Evolutionary conservation across 352 stramenopile genomes (phyloP).

Genomic region (Aphanomyces invadans): DNA sequence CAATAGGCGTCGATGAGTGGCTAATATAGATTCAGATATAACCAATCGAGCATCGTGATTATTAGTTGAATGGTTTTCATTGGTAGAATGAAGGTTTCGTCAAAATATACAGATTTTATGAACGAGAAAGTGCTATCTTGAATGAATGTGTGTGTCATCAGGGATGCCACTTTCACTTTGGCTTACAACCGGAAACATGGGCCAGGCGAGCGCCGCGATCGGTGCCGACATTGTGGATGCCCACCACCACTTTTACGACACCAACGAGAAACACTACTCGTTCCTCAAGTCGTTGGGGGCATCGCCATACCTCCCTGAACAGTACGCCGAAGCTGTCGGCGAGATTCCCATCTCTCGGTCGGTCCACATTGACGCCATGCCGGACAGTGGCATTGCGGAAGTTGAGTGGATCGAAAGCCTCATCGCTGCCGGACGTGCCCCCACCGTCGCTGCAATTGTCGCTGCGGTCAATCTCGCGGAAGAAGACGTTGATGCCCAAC

Average conservation of each 20-base stretch:
- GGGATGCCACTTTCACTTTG: too few species aligned
- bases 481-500: conserved; percentile 30
- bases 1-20: too few species aligned
- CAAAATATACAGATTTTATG: not conserved
- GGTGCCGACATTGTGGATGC: conserved; percentile 39
- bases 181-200: conserved; percentile 3
- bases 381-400: conserved; percentile 39
- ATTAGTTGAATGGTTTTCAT: too few species aligned
- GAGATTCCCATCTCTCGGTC: conserved; percentile 29
- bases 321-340: conserved; percentile 36
- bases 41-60: too few species aligned
- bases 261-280: conserved; percentile 32
- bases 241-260: conserved; percentile 54
- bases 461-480: conserved; percentile 40
- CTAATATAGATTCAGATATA: too few species aligned
- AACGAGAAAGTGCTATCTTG: too few species aligned
- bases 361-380: conserved; percentile 50
- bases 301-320: conserved; percentile 32
- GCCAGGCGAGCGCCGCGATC: not conserved
- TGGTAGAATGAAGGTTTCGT: too few species aligned
- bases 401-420: conserved; percentile 36
- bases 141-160: too few species aligned
- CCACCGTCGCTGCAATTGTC: conserved; percentile 40
- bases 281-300: conserved; percentile 35
- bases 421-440: conserved; percentile 11